These are phyloP conservation scores for Entophlyctis luteolus DNA, from an alignment of 192 early-diverging fungal genomes.

Conservation along the genomic window DNA sequence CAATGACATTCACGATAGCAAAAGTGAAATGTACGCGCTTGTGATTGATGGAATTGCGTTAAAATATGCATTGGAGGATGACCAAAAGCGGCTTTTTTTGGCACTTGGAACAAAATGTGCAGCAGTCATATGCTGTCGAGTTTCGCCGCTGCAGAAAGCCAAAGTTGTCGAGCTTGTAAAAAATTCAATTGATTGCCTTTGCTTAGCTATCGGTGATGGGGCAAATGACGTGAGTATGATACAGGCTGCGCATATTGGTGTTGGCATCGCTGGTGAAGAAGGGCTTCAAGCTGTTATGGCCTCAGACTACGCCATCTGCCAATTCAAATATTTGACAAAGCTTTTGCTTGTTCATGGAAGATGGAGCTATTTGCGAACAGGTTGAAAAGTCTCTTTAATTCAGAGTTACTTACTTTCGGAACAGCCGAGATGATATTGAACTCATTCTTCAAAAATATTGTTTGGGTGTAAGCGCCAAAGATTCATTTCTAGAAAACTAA, in stretches of 20 bases:
- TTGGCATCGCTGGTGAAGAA: conserved; percentile 93
- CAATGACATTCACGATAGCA: neutral
- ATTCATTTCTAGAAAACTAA: conserved; percentile 36
- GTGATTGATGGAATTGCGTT: conserved; percentile 93
- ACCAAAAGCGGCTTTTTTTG: conserved; percentile 57
- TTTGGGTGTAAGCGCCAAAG: conserved; percentile 56
- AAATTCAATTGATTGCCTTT: conserved; percentile 70
- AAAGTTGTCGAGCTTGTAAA: conserved; percentile 89
- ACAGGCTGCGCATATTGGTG: conserved; percentile 91
- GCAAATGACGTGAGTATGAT: conserved; percentile 99
- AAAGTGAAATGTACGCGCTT: conserved; percentile 48
- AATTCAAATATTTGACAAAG: conserved; percentile 81
- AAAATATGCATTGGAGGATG: conserved; percentile 64
- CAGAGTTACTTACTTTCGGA: no score
- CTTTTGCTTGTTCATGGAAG: conserved; percentile 89
- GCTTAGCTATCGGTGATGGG: conserved; percentile 91
- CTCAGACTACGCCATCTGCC: conserved; percentile 86
- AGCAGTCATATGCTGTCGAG: conserved; percentile 91
- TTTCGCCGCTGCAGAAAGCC: conserved; percentile 93
- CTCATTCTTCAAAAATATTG: conserved; percentile 95
- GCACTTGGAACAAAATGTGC: conserved; percentile 74
- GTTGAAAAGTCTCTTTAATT: conserved; percentile 76
- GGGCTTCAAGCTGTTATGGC: conserved; percentile 92
- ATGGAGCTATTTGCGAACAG: conserved; percentile 82
- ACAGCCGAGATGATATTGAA: conserved; percentile 36